Conservation (phyloP, 352 stramenopile genomes). For the Globisporangium abappressorium region DNA sequence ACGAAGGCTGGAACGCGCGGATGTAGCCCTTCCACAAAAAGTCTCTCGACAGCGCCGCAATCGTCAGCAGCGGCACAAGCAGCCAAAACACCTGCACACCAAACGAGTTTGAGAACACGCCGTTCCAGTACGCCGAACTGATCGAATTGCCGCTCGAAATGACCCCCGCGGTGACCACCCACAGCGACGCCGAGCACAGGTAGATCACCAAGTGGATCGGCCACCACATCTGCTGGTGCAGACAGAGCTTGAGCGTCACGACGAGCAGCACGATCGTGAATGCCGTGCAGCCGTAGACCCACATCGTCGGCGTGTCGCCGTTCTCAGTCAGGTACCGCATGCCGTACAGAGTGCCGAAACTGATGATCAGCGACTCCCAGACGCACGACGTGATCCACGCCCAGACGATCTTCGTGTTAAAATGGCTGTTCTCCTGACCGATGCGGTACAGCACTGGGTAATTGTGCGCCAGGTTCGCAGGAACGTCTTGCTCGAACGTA, state of each 20-base stretch:
- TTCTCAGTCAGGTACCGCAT: slow-evolving; percentile 75
- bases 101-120: slow-evolving; percentile 75
- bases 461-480: slow-evolving; percentile 56
- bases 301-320: slow-evolving; percentile 90
- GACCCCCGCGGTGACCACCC: slow-evolving; percentile 66
- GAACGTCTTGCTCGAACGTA: slow-evolving; percentile 85
- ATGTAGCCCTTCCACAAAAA: slow-evolving; percentile 83
- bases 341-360: slow-evolving; percentile 78
- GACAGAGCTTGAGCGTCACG: slow-evolving; percentile 93
- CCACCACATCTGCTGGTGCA: slow-evolving; percentile 87
- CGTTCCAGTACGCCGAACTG: slow-evolving; percentile 82
- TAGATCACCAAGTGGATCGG: slow-evolving; percentile 70
- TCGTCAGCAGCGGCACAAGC: slow-evolving; percentile 64
- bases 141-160: slow-evolving; percentile 73
- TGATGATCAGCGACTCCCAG: slow-evolving; percentile 84
- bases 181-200: slow-evolving; percentile 60
- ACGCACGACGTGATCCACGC: slow-evolving; percentile 79
- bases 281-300: slow-evolving; percentile 91
- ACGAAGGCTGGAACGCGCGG: slow-evolving; percentile 75
- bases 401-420: slow-evolving; percentile 85
- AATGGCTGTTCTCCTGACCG: slow-evolving; percentile 78
- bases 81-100: slow-evolving; percentile 71
- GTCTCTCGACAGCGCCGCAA: slow-evolving; percentile 70
- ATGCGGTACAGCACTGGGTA: slow-evolving; percentile 84
- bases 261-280: slow-evolving; percentile 94